These are phyloP conservation scores for Ceratocystiopsis sp. DNA, from an alignment of 2,329 filamentous ascomycete species.

Conservation along the genomic window DNA sequence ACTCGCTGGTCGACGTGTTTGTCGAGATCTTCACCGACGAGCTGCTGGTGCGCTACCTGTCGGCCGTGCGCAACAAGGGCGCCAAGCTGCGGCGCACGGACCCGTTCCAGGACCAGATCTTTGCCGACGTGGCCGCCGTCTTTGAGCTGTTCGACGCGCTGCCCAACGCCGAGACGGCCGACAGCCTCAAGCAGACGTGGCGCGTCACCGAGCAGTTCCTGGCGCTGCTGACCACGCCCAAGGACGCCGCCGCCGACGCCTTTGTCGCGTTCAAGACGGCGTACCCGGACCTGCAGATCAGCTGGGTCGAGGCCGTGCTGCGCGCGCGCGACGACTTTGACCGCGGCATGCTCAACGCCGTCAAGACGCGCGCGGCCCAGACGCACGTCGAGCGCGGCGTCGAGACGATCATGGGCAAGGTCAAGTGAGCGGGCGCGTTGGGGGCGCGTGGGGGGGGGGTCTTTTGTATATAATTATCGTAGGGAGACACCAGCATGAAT, in stretches of 20 bases:
- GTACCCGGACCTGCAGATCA: slow-evolving; percentile 89
- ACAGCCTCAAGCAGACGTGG: slow-evolving; percentile 79
- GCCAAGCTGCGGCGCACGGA: slow-evolving; percentile 78
- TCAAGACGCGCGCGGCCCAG: slow-evolving; percentile 79
- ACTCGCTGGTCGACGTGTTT: slow-evolving; percentile 76
- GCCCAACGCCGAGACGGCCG: slow-evolving; percentile 47
- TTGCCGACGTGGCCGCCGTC: slow-evolving; percentile 76
- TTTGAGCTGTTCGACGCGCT: slow-evolving; percentile 75
- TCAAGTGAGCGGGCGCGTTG: slow-evolving; percentile 39
- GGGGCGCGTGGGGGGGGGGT: too few relatives aligned
- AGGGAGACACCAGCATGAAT: not conserved
- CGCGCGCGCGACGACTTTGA: slow-evolving; percentile 86
- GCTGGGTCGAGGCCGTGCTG: slow-evolving; percentile 88
- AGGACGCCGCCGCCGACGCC: slow-evolving; percentile 52
- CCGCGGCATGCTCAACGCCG: slow-evolving; percentile 66
- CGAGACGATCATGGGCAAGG: slow-evolving; percentile 90
- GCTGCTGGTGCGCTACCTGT: slow-evolving; percentile 72
- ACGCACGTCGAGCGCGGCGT: slow-evolving; percentile 62
- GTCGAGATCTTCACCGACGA: slow-evolving; percentile 88
- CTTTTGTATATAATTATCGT: not conserved
- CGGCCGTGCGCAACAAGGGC: slow-evolving; percentile 70
- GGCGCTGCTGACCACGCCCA: slow-evolving; percentile 61
- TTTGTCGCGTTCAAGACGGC: slow-evolving; percentile 70
- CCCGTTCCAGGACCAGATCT: slow-evolving; percentile 82
- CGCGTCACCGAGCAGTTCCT: slow-evolving; percentile 75